Evolutionary conservation across 306 rosid genomes (phyloP).

Genomic region (Sicyos baderoa): DNA sequence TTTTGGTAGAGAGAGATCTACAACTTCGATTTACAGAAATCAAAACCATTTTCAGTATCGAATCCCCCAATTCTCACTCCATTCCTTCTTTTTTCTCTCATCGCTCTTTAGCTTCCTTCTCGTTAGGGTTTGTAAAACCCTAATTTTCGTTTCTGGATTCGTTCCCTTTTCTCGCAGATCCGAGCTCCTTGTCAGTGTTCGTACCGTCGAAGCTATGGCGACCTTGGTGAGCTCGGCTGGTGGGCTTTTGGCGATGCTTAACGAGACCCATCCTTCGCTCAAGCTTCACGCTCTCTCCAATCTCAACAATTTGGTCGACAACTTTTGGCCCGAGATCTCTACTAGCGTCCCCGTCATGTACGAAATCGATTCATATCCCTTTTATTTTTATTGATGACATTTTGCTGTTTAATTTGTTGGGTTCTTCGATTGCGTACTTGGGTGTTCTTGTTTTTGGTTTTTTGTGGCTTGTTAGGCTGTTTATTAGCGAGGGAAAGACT

Average conservation of each 20-base stretch:
- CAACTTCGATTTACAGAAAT: too few species aligned
- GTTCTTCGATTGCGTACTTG: not conserved
- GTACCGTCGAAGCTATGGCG: slow-evolving; percentile 34
- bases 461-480: not conserved
- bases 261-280: slow-evolving; percentile 68
- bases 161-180: not conserved
- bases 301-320: slow-evolving; percentile 82
- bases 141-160: not conserved
- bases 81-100: not conserved
- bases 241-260: slow-evolving; percentile 92
- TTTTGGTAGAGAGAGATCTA: too few species aligned
- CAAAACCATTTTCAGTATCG: too few species aligned
- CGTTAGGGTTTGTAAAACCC: slow-evolving; percentile 15
- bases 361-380: slow-evolving; percentile 18
- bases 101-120: not conserved
- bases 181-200: not conserved
- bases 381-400: too few species aligned
- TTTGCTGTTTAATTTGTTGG: not conserved
- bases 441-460: slow-evolving; percentile 18
- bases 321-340: slow-evolving; percentile 98
- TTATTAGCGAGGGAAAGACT: too few species aligned
- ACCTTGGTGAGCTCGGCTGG: slow-evolving; percentile 87
- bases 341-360: slow-evolving; percentile 89
- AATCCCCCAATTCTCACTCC: too few species aligned
- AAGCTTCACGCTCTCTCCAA: slow-evolving; percentile 86